phyloP scores from a whole-genome alignment of 192 early-diverging fungal species.

The Coemansia sp. region DNA sequence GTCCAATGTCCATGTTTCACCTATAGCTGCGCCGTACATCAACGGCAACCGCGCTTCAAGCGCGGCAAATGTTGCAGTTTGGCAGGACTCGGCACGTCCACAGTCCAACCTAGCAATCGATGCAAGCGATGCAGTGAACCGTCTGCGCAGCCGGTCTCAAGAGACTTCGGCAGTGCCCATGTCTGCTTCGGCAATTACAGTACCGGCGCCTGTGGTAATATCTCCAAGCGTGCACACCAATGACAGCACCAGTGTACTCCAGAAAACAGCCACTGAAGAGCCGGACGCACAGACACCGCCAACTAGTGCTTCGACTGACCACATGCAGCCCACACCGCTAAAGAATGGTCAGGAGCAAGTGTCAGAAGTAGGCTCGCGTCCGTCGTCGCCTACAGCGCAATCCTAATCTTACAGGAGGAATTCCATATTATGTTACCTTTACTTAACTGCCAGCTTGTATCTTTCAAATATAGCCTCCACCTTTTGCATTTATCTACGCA shows the following conservation, averaged over 20 bases:
- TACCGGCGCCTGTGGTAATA: conserved; percentile 13
- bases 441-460: neutral
- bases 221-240: neutral
- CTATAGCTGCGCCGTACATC: conserved; percentile 39
- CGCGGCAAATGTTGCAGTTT: conserved; percentile 15
- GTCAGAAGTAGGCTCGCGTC: neutral
- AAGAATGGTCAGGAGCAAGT: neutral
- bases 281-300: neutral
- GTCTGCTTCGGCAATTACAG: conserved; percentile 6
- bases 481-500: neutral
- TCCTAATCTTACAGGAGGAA: neutral
- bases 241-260: neutral
- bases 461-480: neutral
- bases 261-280: neutral
- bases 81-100: conserved; percentile 16
- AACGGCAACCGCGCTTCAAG: conserved; percentile 30
- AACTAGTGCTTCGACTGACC: neutral
- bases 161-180: conserved; percentile 27
- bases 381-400: neutral
- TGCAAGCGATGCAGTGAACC: conserved; percentile 19
- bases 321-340: neutral
- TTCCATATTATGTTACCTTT: too few species aligned
- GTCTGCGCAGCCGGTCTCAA: conserved; percentile 44
- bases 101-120: conserved; percentile 28
- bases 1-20: conserved; percentile 16